Percentiles rank a stretch among this genome's conserved stretches.
phyloP scores from a whole-genome alignment of 208 protist species.

The Porcisia deanei region DNA sequence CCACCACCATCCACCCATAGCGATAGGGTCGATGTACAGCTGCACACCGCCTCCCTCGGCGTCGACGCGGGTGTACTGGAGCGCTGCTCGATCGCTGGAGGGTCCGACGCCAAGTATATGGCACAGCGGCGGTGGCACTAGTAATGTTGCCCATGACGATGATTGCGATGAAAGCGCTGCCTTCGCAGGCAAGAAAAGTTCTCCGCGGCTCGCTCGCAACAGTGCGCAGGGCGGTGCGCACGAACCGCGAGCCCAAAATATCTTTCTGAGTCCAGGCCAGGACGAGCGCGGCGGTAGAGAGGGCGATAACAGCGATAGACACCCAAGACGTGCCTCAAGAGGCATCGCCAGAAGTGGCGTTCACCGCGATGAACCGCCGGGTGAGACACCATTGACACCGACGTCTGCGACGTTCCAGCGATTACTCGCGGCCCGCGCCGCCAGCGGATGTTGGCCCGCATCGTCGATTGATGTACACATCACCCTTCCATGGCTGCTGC shows the following conservation, averaged over 20 bases:
- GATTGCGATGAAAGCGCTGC: not conserved
- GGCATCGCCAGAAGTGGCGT: not conserved
- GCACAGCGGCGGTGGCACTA: not conserved
- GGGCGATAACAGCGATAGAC: not conserved
- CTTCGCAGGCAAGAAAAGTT: not conserved
- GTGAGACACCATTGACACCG: not conserved
- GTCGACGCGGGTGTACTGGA: constrained; percentile 3
- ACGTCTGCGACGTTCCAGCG: not conserved
- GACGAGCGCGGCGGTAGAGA: not conserved
- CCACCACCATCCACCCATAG: not conserved
- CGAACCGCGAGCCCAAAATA: not conserved
- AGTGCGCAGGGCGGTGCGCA: not conserved
- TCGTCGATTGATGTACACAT: constrained; percentile 1
- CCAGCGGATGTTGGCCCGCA: not conserved
- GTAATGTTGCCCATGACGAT: not conserved
- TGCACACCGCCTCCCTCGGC: not conserved
- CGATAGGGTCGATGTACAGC: not conserved
- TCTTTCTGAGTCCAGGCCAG: not conserved
- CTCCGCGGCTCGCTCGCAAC: not conserved
- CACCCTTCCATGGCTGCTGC: constrained; percentile 25
- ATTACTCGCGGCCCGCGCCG: not conserved
- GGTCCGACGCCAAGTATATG: not conserved
- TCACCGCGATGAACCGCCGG: not conserved
- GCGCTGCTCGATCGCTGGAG: not conserved
- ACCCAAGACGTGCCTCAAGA: not conserved